Evolutionary conservation across 495 filamentous ascomycete species (phyloP).

Genomic region (Endocarpon pusillum): DNA sequence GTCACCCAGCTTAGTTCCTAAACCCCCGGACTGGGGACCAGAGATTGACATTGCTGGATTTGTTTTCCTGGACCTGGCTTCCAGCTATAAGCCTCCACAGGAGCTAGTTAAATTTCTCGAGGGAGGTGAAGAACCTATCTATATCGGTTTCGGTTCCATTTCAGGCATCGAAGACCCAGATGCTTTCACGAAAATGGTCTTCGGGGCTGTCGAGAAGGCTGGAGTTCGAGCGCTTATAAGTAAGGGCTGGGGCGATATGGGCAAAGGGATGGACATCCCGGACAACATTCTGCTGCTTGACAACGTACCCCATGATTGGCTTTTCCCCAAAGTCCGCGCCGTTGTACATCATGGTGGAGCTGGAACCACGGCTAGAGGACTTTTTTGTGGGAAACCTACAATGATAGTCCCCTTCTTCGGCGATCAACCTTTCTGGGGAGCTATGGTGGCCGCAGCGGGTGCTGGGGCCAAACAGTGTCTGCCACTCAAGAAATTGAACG

Average conservation of each 20-base stretch:
- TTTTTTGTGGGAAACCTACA: constrained; percentile 39
- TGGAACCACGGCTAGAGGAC: constrained; percentile 47
- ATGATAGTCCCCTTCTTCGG: constrained; percentile 49
- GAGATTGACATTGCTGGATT: constrained; percentile 27
- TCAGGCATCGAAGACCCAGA: constrained; percentile 40
- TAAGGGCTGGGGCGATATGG: constrained; percentile 45
- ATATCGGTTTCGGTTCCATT: constrained; percentile 54
- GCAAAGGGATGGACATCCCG: constrained; percentile 16
- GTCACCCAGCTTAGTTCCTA: constrained; percentile 45
- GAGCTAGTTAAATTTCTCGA: constrained; percentile 36
- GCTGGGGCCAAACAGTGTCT: constrained; percentile 49
- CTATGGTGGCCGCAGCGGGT: constrained; percentile 45
- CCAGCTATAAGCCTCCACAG: constrained; percentile 31
- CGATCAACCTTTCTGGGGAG: constrained; percentile 71
- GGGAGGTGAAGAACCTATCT: constrained; percentile 37
- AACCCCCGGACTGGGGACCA: constrained; percentile 40
- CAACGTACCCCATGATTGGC: constrained; percentile 48
- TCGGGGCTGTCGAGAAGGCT: constrained; percentile 32
- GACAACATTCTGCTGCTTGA: constrained; percentile 37
- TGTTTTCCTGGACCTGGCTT: constrained; percentile 37
- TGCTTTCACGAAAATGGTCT: constrained; percentile 31
- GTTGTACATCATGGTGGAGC: constrained; percentile 53
- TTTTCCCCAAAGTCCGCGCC: constrained; percentile 42
- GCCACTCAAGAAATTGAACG: constrained; percentile 52
- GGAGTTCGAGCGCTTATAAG: constrained; percentile 43